Percentiles rank a stretch among this genome's conserved stretches.
phyloP scores from a whole-genome alignment of 2,329 filamentous ascomycete species.

The Waltergamsia citrina region DNA sequence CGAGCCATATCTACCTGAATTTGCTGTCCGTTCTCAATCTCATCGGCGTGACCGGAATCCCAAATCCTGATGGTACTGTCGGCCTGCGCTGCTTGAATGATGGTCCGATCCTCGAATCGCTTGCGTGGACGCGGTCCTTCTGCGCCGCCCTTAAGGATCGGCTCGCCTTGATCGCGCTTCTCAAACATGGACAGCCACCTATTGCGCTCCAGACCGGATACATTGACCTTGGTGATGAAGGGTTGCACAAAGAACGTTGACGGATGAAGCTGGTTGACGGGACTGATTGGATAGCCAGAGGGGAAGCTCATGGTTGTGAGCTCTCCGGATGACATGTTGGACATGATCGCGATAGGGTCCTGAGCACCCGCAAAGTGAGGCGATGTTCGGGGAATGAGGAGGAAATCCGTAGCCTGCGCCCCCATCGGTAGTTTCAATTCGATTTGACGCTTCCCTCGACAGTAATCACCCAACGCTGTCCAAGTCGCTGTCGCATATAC shows the following conservation, averaged over 20 bases:
- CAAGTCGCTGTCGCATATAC: slow-evolving; percentile 87
- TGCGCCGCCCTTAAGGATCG: slow-evolving; percentile 69
- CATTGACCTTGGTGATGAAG: slow-evolving; percentile 64
- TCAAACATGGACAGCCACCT: slow-evolving; percentile 91
- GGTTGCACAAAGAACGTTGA: slow-evolving; percentile 85
- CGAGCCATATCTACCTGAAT: slow-evolving; percentile 82
- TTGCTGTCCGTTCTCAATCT: slow-evolving; percentile 76
- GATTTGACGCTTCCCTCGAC: slow-evolving; percentile 64
- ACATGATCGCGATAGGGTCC: slow-evolving; percentile 80
- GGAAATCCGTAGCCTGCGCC: slow-evolving; percentile 70
- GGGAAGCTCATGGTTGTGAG: slow-evolving; percentile 86
- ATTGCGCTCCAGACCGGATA: slow-evolving; percentile 67
- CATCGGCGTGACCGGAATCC: slow-evolving; percentile 86
- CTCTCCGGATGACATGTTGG: slow-evolving; percentile 76
- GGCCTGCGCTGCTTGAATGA: slow-evolving; percentile 79
- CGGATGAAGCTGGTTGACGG: slow-evolving; percentile 85
- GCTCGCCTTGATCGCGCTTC: slow-evolving; percentile 67
- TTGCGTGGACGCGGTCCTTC: slow-evolving; percentile 61
- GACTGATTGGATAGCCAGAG: slow-evolving; percentile 80
- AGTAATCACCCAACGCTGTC: slow-evolving; percentile 71
- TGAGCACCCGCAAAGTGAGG: slow-evolving; percentile 83
- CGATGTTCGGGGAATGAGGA: slow-evolving; percentile 70
- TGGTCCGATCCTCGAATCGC: slow-evolving; percentile 72
- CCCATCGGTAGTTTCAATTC: slow-evolving; percentile 68
- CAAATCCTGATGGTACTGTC: slow-evolving; percentile 89